Evolutionary conservation across 768 basidiomycete genomes (phyloP), one percentile per base, ranked within the genome.

Genomic region (Hygrophorus russula): DNA sequence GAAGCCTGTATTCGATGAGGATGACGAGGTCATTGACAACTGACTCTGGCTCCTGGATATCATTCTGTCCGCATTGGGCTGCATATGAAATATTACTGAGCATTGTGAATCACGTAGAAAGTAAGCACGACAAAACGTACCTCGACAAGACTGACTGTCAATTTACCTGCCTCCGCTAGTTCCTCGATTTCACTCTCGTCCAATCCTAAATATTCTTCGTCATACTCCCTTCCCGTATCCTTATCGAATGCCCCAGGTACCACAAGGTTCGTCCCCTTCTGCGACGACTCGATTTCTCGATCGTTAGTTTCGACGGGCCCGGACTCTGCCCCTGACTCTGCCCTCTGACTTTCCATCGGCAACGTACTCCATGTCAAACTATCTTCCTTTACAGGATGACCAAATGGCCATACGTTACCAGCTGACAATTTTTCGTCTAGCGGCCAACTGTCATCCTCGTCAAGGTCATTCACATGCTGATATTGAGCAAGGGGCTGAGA

Each of bases 401-500:
- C 73, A 50, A 78, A 79, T 12, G 73, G 73, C 84, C 84, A 86
- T 46, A 70, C 70, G 29, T 73, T 65, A 8, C 66, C 69, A 31
- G 66, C 65, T 0, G 71, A 63, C 44, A 81, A 59, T 50, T 77
- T 80, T 49, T 81, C 81, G 32, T 82, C 76, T 19, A 82, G 60
- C 8, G 79, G 80, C 83, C 82, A 87, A 54, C 83, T 85, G 52
- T 86, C 78, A 41, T 80, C 78, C 36, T 78, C 76, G 42, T 78
- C 71, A 38, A 68, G 55, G 1, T 62, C 50, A 45, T 56, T 60
- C 45, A 53, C 51, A 19, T 34, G 43, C 12, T 46, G 48, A 39
- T 47, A 55, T 2, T 56, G 56, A 39, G 59, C 59, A 17, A 51
- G 55, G 3, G 61, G 55, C 51, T 73, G 69, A 5, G 62, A 65